phyloP scores from a whole-genome alignment of 441 rosid species.

The Omphalea diandra region DNA sequence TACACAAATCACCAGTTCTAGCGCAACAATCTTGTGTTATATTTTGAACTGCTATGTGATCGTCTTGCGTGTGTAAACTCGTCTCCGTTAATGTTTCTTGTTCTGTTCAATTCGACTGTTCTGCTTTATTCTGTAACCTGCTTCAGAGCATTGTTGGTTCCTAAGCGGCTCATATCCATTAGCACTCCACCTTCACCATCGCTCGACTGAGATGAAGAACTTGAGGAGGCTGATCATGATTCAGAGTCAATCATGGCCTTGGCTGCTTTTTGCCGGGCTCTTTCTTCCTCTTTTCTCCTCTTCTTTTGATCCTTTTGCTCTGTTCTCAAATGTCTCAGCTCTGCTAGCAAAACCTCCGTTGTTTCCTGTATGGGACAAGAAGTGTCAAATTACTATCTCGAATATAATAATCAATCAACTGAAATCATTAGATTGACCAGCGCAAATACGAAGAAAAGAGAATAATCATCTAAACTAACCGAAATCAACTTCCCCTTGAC shows the following conservation, averaged over 20 bases:
- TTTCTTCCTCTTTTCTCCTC: conserved; percentile 24
- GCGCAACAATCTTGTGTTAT: too few species aligned
- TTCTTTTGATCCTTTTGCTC: conserved; percentile 27
- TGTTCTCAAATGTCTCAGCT: conserved; percentile 18
- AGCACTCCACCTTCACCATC: conserved; percentile 20
- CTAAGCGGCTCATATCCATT: conserved; percentile 11
- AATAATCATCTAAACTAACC: conserved; percentile 16
- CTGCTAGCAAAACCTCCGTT: conserved; percentile 27
- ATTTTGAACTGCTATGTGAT: neutral
- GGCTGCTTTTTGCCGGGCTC: conserved; percentile 2
- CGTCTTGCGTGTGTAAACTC: neutral
- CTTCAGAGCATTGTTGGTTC: neutral
- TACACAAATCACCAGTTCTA: too few species aligned
- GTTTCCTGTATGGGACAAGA: conserved; percentile 27
- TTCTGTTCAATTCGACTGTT: neutral
- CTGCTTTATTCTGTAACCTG: neutral
- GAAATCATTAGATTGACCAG: neutral
- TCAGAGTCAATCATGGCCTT: neutral
- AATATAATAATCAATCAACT: neutral
- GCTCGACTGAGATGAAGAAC: conserved; percentile 28
- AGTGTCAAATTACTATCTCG: neutral
- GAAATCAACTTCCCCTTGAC: conserved; percentile 20
- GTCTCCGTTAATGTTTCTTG: neutral
- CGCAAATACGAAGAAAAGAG: neutral
- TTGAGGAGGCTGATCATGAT: conserved; percentile 4